Evolutionary conservation across 2,329 filamentous ascomycete genomes (phyloP), one percentile per base, ranked within the genome.

Genomic region (Talaromyces sp.): DNA sequence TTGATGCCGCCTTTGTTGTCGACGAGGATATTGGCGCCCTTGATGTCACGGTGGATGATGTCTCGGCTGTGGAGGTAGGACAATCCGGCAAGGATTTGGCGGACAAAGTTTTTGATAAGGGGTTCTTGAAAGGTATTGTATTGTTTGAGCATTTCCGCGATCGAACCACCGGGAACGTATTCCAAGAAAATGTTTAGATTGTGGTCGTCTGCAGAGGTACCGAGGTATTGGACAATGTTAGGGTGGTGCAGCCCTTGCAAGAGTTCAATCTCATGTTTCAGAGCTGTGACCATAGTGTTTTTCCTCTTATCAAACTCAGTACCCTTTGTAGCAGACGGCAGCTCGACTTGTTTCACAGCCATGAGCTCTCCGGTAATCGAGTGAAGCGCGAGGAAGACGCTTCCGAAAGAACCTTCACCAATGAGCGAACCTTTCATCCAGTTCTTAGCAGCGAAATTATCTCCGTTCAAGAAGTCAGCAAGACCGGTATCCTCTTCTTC

Each of bases 401-500:
- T 93, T 72, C 95, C 95, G 73, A 99, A 99, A 4, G 93, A 97
- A 68, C 95, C 95, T 78, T 97, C 93, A 37, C 95, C 95, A 70
- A 99, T 99, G 68, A 98, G 84, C 37, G 94, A 93, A 74, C 95
- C 95, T 82, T 98, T 97, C 93, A 99, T 98, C 91, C 96, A 99
- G 78, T 97, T 96, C 81, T 94, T 91, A 68, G 97, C 93, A 69
- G 96, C 93, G 88, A 95, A 98, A 9, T 92, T 96, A 74, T 97
- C 92, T 68, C 92, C 92, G 39, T 92, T 88, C 47, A 98, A 84
- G 83, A 97, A 97, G 73, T 93, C 93, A 71, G 90, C 88, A 24
- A 98, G 84, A 71, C 95, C 93, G 73, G 93, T 91, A 72, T 98
- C 94, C 7, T 88, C 88, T 72, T 96, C 95, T 75, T 97, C 94